Evolutionary conservation across 169 alveolate species (phyloP).

Genomic region (Neospora caninum): DNA sequence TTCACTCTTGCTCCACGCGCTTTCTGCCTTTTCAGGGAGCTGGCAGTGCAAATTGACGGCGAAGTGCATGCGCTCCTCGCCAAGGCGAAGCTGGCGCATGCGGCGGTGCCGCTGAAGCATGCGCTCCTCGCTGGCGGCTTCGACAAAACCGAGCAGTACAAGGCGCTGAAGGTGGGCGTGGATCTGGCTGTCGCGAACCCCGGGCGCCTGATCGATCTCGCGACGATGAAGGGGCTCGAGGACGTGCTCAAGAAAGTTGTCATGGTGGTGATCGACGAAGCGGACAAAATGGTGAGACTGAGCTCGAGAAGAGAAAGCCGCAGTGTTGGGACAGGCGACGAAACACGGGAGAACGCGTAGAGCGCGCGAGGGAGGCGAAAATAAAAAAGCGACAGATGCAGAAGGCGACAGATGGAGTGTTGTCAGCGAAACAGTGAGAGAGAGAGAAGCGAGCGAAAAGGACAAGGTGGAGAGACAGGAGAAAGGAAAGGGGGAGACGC

Average conservation of each 20-base stretch:
- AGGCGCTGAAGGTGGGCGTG: slow-evolving; percentile 55
- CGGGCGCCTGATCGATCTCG: slow-evolving; percentile 66
- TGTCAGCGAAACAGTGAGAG: too few relatives aligned
- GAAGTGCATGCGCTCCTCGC: slow-evolving; percentile 53
- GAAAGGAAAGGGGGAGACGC: too few relatives aligned
- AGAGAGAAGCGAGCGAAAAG: too few relatives aligned
- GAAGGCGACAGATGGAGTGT: not conserved
- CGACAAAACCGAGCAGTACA: slow-evolving; percentile 67
- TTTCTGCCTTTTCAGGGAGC: slow-evolving; percentile 46
- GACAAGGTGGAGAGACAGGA: not conserved
- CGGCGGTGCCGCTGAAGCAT: slow-evolving; percentile 57
- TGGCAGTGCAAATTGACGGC: slow-evolving; percentile 69
- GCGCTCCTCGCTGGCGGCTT: slow-evolving; percentile 66
- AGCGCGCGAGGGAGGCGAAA: too few relatives aligned
- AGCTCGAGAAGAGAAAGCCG: too few relatives aligned
- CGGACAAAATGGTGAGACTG: slow-evolving; percentile 62
- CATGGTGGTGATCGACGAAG: slow-evolving; percentile 69
- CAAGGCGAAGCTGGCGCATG: slow-evolving; percentile 42
- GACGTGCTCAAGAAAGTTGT: slow-evolving; percentile 51
- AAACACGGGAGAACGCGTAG: not conserved
- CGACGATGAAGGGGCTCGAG: slow-evolving; percentile 58
- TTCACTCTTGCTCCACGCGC: not conserved
- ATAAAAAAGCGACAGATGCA: not conserved
- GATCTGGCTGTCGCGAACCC: slow-evolving; percentile 63
- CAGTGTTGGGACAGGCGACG: not conserved